These are phyloP conservation scores for Colletotrichum lindemuthianum DNA, from an alignment of 2,329 filamentous ascomycete genomes.

Conservation along the genomic window DNA sequence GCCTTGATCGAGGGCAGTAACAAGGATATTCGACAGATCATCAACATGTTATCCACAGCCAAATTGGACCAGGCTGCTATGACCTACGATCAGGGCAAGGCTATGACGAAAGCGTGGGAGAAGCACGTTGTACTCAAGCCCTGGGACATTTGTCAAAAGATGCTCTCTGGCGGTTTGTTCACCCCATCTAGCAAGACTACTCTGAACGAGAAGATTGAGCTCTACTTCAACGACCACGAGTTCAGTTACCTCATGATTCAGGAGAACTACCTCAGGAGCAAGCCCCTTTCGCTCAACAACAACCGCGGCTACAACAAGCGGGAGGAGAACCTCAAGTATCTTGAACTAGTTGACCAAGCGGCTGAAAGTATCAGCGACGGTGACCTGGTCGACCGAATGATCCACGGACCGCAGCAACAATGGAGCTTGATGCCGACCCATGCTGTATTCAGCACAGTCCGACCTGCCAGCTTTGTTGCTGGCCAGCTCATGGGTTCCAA, in stretches of 20 bases:
- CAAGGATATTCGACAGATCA: slow-evolving; percentile 95
- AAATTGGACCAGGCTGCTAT: slow-evolving; percentile 86
- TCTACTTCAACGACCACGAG: slow-evolving; percentile 99
- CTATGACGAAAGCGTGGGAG: slow-evolving; percentile 98
- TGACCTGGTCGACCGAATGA: slow-evolving; percentile 96
- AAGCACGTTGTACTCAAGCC: slow-evolving; percentile 97
- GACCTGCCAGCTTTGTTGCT: slow-evolving; percentile 86
- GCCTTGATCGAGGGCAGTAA: slow-evolving; percentile 95
- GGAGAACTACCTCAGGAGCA: slow-evolving; percentile 93
- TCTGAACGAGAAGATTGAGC: slow-evolving; percentile 96
- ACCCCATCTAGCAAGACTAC: slow-evolving; percentile 83
- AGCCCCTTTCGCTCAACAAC: slow-evolving; percentile 72
- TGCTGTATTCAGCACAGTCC: slow-evolving; percentile 93
- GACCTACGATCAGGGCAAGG: slow-evolving; percentile 85
- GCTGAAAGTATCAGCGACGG: slow-evolving; percentile 98
- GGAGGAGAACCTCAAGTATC: slow-evolving; percentile 80
- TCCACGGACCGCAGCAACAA: slow-evolving; percentile 96
- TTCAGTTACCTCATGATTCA: slow-evolving; percentile 98
- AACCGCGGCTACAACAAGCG: slow-evolving; percentile 68
- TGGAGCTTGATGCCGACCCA: slow-evolving; percentile 99
- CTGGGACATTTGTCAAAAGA: slow-evolving; percentile 97
- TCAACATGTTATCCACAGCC: slow-evolving; percentile 97
- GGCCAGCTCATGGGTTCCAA: slow-evolving; percentile 79
- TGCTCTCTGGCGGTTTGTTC: slow-evolving; percentile 89
- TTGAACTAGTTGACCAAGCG: slow-evolving; percentile 87